Conservation (phyloP, 176 grass and related monocot genomes). For the Triticum aestivum region DNA sequence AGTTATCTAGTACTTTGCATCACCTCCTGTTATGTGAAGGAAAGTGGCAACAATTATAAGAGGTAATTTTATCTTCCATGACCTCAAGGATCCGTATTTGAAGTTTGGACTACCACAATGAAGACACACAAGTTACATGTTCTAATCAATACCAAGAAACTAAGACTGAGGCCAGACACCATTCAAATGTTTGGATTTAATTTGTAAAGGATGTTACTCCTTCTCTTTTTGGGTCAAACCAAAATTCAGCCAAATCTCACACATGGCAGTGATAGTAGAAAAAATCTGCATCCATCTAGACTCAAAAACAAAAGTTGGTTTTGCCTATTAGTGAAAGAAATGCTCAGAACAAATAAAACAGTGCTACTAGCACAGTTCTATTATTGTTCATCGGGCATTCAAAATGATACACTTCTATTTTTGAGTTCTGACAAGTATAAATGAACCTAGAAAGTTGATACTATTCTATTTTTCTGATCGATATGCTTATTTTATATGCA, state of each 20-base stretch:
- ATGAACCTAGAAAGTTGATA: not conserved
- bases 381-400: not conserved
- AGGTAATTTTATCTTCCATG: not conserved
- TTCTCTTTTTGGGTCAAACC: not conserved
- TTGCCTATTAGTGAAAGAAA: not conserved
- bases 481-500: not conserved
- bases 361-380: not conserved
- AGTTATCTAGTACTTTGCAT: slow-evolving; percentile 17
- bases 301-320: not conserved
- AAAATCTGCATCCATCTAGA: not conserved
- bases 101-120: not conserved
- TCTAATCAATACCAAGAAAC: not conserved
- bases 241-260: not conserved
- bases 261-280: not conserved
- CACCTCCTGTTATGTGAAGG: not conserved
- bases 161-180: not conserved
- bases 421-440: not conserved
- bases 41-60: not conserved
- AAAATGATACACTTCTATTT: slow-evolving; percentile 5
- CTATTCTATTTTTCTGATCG: not conserved
- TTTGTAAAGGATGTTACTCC: not conserved
- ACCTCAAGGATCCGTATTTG: not conserved
- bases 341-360: not conserved
- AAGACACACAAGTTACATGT: not conserved
- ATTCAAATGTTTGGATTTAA: not conserved